Evolutionary conservation across 306 rosid genomes (phyloP).

Genomic region (Vigna mungo): DNA sequence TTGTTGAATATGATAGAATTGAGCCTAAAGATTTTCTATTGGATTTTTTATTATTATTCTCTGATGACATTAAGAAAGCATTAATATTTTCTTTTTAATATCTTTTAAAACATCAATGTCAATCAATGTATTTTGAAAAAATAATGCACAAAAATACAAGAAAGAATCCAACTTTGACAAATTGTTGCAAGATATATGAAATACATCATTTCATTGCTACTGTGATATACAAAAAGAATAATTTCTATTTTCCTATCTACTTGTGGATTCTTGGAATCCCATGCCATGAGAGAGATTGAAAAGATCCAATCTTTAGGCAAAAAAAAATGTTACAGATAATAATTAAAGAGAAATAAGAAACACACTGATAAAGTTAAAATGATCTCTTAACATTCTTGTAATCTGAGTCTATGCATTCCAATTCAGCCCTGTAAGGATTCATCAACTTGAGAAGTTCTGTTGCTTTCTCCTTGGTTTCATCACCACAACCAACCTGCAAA

Average conservation of each 20-base stretch:
- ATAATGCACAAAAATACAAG: no score
- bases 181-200: no score
- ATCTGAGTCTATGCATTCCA: conserved; percentile 85
- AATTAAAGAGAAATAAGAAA: not conserved
- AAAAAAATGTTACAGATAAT: conserved; percentile 10
- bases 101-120: no score
- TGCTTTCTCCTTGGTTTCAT: conserved; percentile 64
- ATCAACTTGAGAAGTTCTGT: conserved; percentile 71
- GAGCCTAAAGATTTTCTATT: not conserved
- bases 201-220: conserved; percentile 22
- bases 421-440: conserved; percentile 69
- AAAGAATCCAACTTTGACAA: no score
- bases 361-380: conserved; percentile 40
- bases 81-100: no score
- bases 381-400: conserved; percentile 72
- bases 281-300: conserved; percentile 16
- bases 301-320: conserved; percentile 14
- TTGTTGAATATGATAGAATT: no score
- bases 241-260: conserved; percentile 22
- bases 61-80: no score
- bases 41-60: no score
- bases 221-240: conserved; percentile 44
- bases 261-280: conserved; percentile 35
- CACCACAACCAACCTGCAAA: conserved; percentile 71
- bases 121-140: no score